Base-by-base conservation (phyloP, 2,329 filamentous ascomycete species). In the Trichoderma lentiforme region DNA sequence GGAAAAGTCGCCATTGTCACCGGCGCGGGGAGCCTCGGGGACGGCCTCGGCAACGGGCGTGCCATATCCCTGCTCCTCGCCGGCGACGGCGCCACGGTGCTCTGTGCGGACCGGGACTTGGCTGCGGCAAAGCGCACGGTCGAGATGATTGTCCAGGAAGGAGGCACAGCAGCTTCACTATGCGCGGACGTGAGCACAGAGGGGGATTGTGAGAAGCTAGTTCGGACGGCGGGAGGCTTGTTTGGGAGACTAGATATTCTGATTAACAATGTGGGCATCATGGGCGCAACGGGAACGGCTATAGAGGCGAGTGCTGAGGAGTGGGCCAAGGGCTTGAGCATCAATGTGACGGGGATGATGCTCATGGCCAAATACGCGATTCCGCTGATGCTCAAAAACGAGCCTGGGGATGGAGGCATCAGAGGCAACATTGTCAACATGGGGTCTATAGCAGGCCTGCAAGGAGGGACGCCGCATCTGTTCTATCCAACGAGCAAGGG, bases 291-390 rank as follows among this genome's bases (percentile, higher is more conserved):
- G 1, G 90, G 90, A 0, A 90, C 87, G 2, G 89, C 89, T 0
- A 82, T 88, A 2, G 86, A 89, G 0, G 86, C 91, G 0, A 87
- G 91, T 75, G 86, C 90, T 82, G 83, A 78, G 0, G 82, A 83
- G 12, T 92, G 88, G 88, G 82, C 85, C 0, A 83, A 83, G 65
- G 84, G 86, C 0, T 83, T 92, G 70, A 84, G 89, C 58, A 81
- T 91, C 61, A 92, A 92, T 75, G 87, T 92, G 4, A 85, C 84
- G 5, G 89, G 86, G 75, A 92, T 92, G 89, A 86, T 91, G 34
- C 82, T 87, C 70, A 91, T 92, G 88, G 82, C 83, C 21, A 90
- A 90, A 75, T 86, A 87, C 74, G 85, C 85, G 0, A 86, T 92
- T 34, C 90, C 89, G 0, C 85, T 81, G 3, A 92, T 92, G 89